Evolutionary conservation across 2,329 filamentous ascomycete genomes (phyloP).

Genomic region (Falciphora oryzae): DNA sequence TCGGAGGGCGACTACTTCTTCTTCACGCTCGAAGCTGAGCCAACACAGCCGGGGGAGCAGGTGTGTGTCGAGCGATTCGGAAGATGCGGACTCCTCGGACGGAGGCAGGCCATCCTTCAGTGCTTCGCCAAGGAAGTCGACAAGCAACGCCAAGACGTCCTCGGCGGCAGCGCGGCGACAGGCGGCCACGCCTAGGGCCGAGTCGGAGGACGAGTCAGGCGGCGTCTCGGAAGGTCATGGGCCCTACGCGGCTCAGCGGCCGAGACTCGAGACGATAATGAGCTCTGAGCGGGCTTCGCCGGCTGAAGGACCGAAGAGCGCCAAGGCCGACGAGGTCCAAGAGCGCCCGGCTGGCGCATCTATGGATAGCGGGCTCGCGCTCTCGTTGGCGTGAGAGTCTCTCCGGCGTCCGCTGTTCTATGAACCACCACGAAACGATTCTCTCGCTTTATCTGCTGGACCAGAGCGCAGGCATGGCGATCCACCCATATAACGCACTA

Average conservation of each 20-base stretch:
- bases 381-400: constrained; percentile 12
- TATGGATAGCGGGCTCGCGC: constrained; percentile 23
- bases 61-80: constrained; percentile 14
- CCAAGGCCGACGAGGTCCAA: constrained; percentile 1
- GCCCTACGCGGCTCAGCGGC: constrained; percentile 33
- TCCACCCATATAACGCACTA: background rate
- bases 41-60: constrained; percentile 20
- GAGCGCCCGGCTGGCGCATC: constrained; percentile 17
- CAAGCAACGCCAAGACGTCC: constrained; percentile 12
- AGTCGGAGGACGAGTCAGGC: constrained; percentile 26
- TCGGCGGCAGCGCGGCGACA: constrained; percentile 12
- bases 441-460: constrained; percentile 5
- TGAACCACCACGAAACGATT: no score
- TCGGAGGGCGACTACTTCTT: constrained; percentile 16
- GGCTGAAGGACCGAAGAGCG: background rate
- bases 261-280: constrained; percentile 41
- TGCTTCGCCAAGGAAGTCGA: constrained; percentile 5
- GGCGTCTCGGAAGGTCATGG: constrained; percentile 14
- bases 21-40: constrained; percentile 21
- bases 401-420: no score
- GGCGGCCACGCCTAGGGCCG: constrained; percentile 18
- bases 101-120: background rate
- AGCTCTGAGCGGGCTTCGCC: constrained; percentile 29
- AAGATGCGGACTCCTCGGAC: constrained; percentile 12
- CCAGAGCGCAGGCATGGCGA: constrained; percentile 5